These are phyloP conservation scores for Trifolium fragiferum DNA, from an alignment of 306 rosid genomes.

Conservation along the genomic window DNA sequence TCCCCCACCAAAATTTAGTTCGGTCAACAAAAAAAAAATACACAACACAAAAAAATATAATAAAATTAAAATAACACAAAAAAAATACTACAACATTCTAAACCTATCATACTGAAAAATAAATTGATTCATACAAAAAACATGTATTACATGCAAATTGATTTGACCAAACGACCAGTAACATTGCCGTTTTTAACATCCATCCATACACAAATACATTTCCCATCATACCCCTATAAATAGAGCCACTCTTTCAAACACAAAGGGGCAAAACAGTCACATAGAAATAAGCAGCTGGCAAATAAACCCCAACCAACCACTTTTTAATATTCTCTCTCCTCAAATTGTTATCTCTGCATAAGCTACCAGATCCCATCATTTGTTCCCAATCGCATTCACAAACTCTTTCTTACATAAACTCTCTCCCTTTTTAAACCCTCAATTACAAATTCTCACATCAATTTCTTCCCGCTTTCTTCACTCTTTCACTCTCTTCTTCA, in stretches of 20 bases:
- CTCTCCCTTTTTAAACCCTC: conserved; percentile 42
- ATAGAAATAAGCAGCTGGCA: background rate
- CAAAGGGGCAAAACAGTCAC: background rate
- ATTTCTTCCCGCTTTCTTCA: conserved; percentile 55
- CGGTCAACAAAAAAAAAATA: no score
- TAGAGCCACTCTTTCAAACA: rapidly evolving
- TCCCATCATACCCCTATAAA: background rate
- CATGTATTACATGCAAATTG: no score
- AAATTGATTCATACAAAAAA: no score
- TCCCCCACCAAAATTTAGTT: no score
- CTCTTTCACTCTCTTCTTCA: background rate
- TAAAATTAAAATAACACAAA: no score
- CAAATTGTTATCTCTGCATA: background rate
- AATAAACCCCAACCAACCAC: background rate
- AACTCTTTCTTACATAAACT: background rate
- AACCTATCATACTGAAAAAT: no score
- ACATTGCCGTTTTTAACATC: background rate
- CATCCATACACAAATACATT: background rate
- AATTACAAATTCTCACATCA: conserved; percentile 37
- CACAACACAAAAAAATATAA: no score
- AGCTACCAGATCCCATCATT: background rate
- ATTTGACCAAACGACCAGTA: background rate
- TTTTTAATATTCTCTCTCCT: background rate
- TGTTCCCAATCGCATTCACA: conserved; percentile 17
- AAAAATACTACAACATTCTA: no score